A percentile compares a stretch with the other conserved stretches of the same genome.
Evolutionary conservation across 1,284 basidiomycete genomes (phyloP).

Genomic region (Ustilago hordei): DNA sequence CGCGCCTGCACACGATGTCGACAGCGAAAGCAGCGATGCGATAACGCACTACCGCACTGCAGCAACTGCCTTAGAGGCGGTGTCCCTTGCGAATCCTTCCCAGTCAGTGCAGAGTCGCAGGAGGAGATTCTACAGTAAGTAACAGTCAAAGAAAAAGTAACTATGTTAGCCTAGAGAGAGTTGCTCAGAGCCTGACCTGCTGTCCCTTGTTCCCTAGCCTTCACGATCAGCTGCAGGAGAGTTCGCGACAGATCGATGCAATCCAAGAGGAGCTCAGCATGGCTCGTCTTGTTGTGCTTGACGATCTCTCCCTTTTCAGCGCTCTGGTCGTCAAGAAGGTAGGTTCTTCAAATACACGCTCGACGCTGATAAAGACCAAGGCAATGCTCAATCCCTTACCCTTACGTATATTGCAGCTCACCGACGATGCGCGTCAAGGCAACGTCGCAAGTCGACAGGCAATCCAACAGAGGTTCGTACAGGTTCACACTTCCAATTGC

Average conservation of each 20-base stretch:
- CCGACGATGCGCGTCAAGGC: background rate
- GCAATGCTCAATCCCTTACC: background rate
- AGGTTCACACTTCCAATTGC: background rate
- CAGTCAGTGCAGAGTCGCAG: conserved; percentile 27
- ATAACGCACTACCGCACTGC: conserved; percentile 41
- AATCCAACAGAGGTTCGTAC: background rate
- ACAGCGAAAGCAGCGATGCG: conserved; percentile 49
- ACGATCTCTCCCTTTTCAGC: conserved; percentile 25
- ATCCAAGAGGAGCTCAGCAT: conserved; percentile 25
- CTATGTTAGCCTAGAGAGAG: background rate
- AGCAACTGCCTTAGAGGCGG: conserved; percentile 47
- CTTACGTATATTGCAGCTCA: background rate
- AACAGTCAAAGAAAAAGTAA: background rate
- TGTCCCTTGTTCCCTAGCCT: conserved; percentile 4
- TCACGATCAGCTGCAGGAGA: conserved; percentile 28
- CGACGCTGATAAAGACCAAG: background rate
- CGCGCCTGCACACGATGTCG: conserved; percentile 48
- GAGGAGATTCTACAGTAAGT: conserved; percentile 50
- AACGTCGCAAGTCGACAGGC: background rate
- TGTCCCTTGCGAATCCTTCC: conserved; percentile 31
- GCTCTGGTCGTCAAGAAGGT: conserved; percentile 24
- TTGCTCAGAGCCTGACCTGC: background rate
- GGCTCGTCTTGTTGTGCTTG: conserved; percentile 22
- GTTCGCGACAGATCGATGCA: conserved; percentile 22
- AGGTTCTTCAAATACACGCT: background rate